Base-by-base conservation (phyloP, 2,329 filamentous ascomycete species). In the Beauveria pseudobassiana region DNA sequence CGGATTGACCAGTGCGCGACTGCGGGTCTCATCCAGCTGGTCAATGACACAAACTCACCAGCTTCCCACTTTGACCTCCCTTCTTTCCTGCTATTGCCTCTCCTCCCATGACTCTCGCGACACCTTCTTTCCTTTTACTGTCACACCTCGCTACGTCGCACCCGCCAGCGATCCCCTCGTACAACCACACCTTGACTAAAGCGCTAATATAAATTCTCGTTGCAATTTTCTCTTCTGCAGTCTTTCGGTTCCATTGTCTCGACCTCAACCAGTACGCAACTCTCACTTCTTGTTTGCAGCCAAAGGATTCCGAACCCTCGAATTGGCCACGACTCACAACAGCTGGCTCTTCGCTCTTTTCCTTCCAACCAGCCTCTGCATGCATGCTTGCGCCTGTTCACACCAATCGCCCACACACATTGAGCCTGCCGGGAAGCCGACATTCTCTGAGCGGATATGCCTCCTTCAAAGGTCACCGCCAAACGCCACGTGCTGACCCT, bases 401-500 rank as follows among this genome's bases (percentile, higher is more conserved):
- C 20, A 20, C 10, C 9, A 20, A 46, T 20, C 12, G 12, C 34
- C 34, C 34, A 38, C 5, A 2, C 34, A 8, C 18, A 34, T 20
- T 28, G 49, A 20, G 10, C 18, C 49, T 40, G 30, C 30, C 30
- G 28, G 18, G 22, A 49, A 26, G 16, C 18, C 20, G 20, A 49
- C 48, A 12, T 24, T 12, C n/a, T 22, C 34, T 18, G 9, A 26
- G 42, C 42, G n/a, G 28, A 46, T 18, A 75, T 80, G 77, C 70
- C 77, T 67, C 71, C 74, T 26, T 67, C 72, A 52, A 72, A 74
- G 22, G 64, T 73, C 65, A 59, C 73, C 46, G 68, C 74, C 20
- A 84, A 88, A 75, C 89, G 83, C 77, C 86, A 89, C 71, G 85
- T 86, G 64, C 81, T 99, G 69, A 96, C 92, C 8, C 81, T 98